Evolutionary conservation across 2,329 filamentous ascomycete species (phyloP), one percentile per base, ranked within the genome.

Genomic region (Colletotrichum salicis): DNA sequence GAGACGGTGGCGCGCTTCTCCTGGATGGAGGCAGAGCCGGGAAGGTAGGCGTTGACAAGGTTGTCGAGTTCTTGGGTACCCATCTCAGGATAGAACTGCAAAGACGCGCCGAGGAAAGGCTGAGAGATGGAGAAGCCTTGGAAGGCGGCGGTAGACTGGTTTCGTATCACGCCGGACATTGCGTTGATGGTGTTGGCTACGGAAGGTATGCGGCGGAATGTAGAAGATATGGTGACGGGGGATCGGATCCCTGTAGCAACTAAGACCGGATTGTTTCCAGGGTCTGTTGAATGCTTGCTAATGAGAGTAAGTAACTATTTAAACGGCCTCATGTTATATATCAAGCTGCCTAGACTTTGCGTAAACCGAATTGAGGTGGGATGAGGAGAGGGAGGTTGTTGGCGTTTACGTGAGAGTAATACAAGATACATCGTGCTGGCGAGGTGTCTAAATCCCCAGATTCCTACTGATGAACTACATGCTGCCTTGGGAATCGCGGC

Each of bases 71-170:
- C 86, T 81, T 88, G 76, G 72, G 87, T 84, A 78, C 91, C 84
- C 81, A 94, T 83, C 77, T 91, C 82, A 83, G 94, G 87, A 79
- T 91, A 81, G 87, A 94, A 90, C 81, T 94, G 84, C 68, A 92
- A 84, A 72, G 86, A 81, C 59, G 86, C 85, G 63, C 89, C 89
- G 66, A 89, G 82, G 60, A 84, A 79, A 55, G 88, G 84, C 83
- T 92, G 90, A 78, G 86, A 89, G 79, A 91, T 84, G 71, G 88
- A 89, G 80, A 90, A 90, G 68, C 87, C 87, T 81, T 85, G 80
- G 48, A 82, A 76, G 74, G 80, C 76, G 71, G 75, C 76, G 74
- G 76, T 67, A 57, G 82, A 81, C 72, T 77, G 77, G 76, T 81
- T 80, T 72, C 78, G 77, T 64, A 80, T 80, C 80, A 82, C 83